phyloP scores from a whole-genome alignment of 371 early-diverging fungal genomes.

The Coemansia sp. region DNA sequence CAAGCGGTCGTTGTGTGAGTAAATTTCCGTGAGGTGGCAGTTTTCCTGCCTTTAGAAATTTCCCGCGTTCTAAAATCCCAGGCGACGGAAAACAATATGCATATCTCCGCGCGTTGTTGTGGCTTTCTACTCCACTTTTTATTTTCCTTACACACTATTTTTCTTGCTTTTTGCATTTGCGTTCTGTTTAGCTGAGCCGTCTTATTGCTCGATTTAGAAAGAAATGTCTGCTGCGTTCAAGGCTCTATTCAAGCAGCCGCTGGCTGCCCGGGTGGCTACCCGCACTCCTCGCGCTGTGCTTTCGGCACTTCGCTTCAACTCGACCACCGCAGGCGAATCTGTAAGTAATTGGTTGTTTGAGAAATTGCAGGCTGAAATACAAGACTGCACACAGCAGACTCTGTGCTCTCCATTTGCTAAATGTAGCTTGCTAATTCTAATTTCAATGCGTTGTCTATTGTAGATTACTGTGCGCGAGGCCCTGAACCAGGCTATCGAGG shows the following conservation, averaged over 20 bases:
- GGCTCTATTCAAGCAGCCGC: constrained; percentile 34
- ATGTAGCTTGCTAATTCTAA: not conserved
- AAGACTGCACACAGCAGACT: not conserved
- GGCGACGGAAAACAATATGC: not conserved
- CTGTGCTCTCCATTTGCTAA: not conserved
- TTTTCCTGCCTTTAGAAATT: constrained; percentile 7
- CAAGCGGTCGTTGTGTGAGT: not conserved
- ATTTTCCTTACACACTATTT: not conserved
- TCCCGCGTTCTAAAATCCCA: constrained; percentile 1
- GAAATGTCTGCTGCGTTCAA: constrained; percentile 39
- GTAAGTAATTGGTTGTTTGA: constrained; percentile 18
- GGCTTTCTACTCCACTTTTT: not conserved
- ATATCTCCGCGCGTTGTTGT: not conserved
- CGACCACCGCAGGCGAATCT: constrained; percentile 30
- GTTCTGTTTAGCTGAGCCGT: not conserved
- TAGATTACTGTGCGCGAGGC: constrained; percentile 98
- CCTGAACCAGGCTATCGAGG: constrained; percentile 96
- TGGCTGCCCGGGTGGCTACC: constrained; percentile 36
- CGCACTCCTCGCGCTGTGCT: constrained; percentile 34
- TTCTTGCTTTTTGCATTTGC: constrained; percentile 5
- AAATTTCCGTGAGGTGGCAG: constrained; percentile 5
- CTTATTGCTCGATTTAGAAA: not conserved
- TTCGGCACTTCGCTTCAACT: constrained; percentile 33
- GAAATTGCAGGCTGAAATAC: not conserved
- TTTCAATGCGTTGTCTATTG: not conserved